phyloP scores from a whole-genome alignment of 2,329 filamentous ascomycete genomes.

The Penicillium frequentans region DNA sequence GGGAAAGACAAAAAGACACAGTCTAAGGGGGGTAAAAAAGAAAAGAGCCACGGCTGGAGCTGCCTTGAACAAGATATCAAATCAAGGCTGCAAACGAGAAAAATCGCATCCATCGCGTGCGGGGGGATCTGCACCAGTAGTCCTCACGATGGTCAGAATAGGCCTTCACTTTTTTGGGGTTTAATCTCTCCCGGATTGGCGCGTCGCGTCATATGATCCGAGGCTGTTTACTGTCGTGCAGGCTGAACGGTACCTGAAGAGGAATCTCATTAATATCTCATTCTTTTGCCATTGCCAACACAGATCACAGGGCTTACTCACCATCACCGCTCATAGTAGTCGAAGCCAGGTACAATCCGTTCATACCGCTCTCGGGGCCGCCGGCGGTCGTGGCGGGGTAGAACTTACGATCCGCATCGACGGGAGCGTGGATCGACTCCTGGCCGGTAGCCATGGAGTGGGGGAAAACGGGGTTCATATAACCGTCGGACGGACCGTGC shows the following conservation, averaged over 20 bases:
- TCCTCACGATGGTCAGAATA: conserved; percentile 9
- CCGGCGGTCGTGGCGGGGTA: conserved; percentile 49
- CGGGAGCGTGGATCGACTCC: conserved; percentile 68
- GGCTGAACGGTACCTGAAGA: conserved; percentile 53
- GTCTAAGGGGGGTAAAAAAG: neutral
- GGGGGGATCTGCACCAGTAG: neutral
- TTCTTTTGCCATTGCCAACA: neutral
- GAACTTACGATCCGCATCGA: conserved; percentile 55
- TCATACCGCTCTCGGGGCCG: conserved; percentile 46
- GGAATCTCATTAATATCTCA: neutral
- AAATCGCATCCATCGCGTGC: conserved; percentile 4
- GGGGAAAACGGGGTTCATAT: conserved; percentile 62
- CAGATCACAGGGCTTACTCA: conserved; percentile 26
- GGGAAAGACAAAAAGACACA: neutral
- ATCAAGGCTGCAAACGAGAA: conserved; percentile 6
- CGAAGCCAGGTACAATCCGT: conserved; percentile 49
- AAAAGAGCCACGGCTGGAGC: conserved; percentile 1
- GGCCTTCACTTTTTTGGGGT: neutral
- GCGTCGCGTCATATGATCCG: conserved; percentile 12
- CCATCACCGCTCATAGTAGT: conserved; percentile 49
- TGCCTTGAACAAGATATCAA: conserved; percentile 2
- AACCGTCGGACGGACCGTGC: conserved; percentile 66
- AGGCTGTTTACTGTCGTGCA: conserved; percentile 60
- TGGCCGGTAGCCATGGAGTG: conserved; percentile 68
- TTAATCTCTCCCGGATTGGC: neutral